Percentiles rank a stretch among this genome's conserved stretches.
These are phyloP conservation scores for Austroboletus eburneus DNA, from an alignment of 768 basidiomycete species.

Conservation along the genomic window DNA sequence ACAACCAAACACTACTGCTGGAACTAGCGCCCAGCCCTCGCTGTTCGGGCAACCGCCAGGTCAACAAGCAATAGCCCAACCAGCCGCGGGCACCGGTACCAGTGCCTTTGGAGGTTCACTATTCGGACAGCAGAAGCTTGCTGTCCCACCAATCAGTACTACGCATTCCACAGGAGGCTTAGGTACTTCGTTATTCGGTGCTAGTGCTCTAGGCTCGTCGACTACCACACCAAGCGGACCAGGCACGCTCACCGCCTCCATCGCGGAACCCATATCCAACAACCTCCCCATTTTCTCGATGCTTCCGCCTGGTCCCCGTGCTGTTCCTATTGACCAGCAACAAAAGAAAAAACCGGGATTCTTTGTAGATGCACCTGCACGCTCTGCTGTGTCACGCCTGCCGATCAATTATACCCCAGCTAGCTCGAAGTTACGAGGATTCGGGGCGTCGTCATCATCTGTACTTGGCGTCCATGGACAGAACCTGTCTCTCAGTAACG, in stretches of 20 bases:
- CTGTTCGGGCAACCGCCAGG: slow-evolving; percentile 54
- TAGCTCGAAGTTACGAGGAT: slow-evolving; percentile 67
- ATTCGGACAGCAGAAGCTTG: slow-evolving; percentile 48
- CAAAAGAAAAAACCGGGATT: slow-evolving; percentile 75
- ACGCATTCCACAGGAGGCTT: slow-evolving; percentile 38
- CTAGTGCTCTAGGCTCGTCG: slow-evolving; percentile 37
- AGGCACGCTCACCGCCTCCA: slow-evolving; percentile 74
- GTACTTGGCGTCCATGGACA: slow-evolving; percentile 29
- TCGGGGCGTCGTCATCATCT: slow-evolving; percentile 42
- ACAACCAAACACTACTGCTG: slow-evolving; percentile 34
- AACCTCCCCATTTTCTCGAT: slow-evolving; percentile 72
- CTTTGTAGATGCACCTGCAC: slow-evolving; percentile 71
- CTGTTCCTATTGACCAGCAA: slow-evolving; percentile 53
- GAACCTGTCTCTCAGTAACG: slow-evolving; percentile 46
- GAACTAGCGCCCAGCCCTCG: slow-evolving; percentile 25
- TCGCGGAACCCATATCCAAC: slow-evolving; percentile 77
- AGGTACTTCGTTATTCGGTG: slow-evolving; percentile 40
- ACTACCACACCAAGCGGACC: slow-evolving; percentile 43
- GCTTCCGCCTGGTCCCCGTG: slow-evolving; percentile 68
- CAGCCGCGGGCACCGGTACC: slow-evolving; percentile 28
- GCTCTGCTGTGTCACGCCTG: slow-evolving; percentile 65
- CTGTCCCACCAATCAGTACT: slow-evolving; percentile 44
- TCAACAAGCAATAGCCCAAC: slow-evolving; percentile 38
- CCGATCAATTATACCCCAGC: slow-evolving; percentile 61
- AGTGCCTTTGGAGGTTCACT: slow-evolving; percentile 40